phyloP scores from a whole-genome alignment of 805 yeast species.

The Candida glaebosa region DNA sequence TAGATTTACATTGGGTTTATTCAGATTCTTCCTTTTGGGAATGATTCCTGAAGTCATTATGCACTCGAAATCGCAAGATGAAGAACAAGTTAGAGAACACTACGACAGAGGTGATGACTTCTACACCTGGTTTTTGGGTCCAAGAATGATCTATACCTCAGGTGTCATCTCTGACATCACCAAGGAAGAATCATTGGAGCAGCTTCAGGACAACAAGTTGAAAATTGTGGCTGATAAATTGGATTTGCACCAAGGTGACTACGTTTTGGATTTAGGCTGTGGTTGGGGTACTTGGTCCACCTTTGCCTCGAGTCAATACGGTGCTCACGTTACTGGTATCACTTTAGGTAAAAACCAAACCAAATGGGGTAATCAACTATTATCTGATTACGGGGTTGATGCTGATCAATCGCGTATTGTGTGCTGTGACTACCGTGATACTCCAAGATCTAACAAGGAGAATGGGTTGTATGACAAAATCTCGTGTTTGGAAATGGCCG shows the following conservation, averaged over 20 bases:
- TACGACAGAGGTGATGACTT: constrained; percentile 96
- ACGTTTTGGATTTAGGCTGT: constrained; percentile 81
- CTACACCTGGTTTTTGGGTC: constrained; percentile 91
- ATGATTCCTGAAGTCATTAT: constrained; percentile 90
- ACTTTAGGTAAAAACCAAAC: constrained; percentile 91
- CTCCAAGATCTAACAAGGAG: constrained; percentile 59
- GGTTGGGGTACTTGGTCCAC: constrained; percentile 96
- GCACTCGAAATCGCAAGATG: constrained; percentile 93
- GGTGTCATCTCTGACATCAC: constrained; percentile 75
- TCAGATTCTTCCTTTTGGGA: constrained; percentile 77
- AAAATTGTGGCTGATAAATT: constrained; percentile 86
- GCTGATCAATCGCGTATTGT: constrained; percentile 69
- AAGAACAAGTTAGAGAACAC: constrained; percentile 93
- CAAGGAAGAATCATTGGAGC: constrained; percentile 69
- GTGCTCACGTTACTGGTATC: constrained; percentile 84
- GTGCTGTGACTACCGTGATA: constrained; percentile 86
- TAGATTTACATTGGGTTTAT: constrained; percentile 71
- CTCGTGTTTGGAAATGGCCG: constrained; percentile 92
- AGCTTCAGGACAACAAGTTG: constrained; percentile 86
- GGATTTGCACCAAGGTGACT: constrained; percentile 67
- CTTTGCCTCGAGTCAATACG: constrained; percentile 75
- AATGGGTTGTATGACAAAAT: constrained; percentile 70
- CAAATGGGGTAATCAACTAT: constrained; percentile 75
- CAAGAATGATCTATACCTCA: constrained; percentile 90
- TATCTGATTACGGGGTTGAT: constrained; percentile 65